A percentile compares a stretch with the other conserved stretches of the same genome.
These are phyloP conservation scores for Adenanthera pavonina DNA, from an alignment of 306 rosid genomes.

Conservation along the genomic window DNA sequence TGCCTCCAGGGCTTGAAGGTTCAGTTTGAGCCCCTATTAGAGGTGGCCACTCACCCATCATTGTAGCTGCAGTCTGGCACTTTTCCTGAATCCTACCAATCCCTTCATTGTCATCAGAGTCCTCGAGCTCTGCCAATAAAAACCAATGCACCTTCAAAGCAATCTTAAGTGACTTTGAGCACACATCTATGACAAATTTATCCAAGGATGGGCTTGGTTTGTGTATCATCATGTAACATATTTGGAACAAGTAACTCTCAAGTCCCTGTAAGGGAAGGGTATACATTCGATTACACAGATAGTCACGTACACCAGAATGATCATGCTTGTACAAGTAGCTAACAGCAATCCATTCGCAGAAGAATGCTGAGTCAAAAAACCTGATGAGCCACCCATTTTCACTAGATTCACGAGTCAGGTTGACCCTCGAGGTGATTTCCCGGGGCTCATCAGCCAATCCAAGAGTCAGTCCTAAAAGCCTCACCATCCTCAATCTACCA, in stretches of 20 bases:
- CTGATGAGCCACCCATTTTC: conserved; percentile 99
- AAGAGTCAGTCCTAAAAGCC: conserved; percentile 77
- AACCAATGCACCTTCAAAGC: conserved; percentile 98
- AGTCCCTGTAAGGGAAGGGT: conserved; percentile 89
- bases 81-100: conserved; percentile 86
- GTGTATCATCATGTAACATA: conserved; percentile 94
- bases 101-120: conserved; percentile 90
- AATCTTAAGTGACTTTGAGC: conserved; percentile 89
- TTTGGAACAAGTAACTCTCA: conserved; percentile 95
- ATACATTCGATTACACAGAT: conserved; percentile 95
- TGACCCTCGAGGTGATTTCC: conserved; percentile 72
- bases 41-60: conserved; percentile 90
- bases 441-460: conserved; percentile 72
- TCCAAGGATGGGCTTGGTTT: conserved; percentile 96
- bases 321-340: conserved; percentile 97
- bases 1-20: conserved; percentile 59
- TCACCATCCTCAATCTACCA: conserved; percentile 80
- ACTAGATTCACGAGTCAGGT: conserved; percentile 64
- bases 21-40: conserved; percentile 60
- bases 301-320: conserved; percentile 90
- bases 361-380: conserved; percentile 94
- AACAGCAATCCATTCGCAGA: conserved; percentile 99
- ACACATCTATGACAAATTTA: conserved; percentile 90
- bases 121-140: conserved; percentile 89
- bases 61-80: conserved; percentile 87